Base-by-base conservation (phyloP, 208 protist genomes). In the Leishmania gerbilli region DNA sequence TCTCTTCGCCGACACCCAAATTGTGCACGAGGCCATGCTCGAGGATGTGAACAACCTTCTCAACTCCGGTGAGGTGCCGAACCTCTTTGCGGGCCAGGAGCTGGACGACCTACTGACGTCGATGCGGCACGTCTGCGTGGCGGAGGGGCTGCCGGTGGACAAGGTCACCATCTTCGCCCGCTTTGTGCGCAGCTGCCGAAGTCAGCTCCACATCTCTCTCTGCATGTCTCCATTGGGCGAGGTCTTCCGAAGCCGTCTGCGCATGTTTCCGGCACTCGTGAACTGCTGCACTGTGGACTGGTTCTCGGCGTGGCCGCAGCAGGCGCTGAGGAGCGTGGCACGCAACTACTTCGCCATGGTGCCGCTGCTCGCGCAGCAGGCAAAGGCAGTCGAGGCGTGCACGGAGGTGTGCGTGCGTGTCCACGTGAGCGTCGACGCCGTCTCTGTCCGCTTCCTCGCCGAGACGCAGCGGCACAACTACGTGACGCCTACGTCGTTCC, bases 231-330 rank as follows among this genome's bases (percentile, higher is more conserved):
- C 99, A 15, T 87, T 99, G 34, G 98, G 98, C 82, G 98, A 99
- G 83, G 81, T 91, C 6, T 99, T 99, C 92, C 92, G 98, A 49
- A 96, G 85, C 51, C 91, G 99, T 45, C 92, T 99, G 19, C 94
- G 99, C 79, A 99, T 99, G 95, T 99, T 99, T 88, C 99, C 99
- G 7, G 98, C 99, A 5, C 87, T 99, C 8, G 98, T 99, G 60
- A 99, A 99, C 84, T 99, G 98, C 90, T 99, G 98, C 85, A 99
- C 99, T 1, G 99, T 99, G 84, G 99, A 99, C 85, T 99, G 99
- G 99, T 99, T 99, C 87, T 92, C 92, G 21, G 94, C 95, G 65
- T 99, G 99, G 99, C 98, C 98, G 42, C 87, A 92, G 49, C 94
- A 99, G 79, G 98, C 99, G 24, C 90, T 99, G 24, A 77, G 84